Evolutionary conservation across 2,329 filamentous ascomycete species (phyloP), one percentile per base, ranked within the genome.

Genomic region (Orbilia ellipsospora): DNA sequence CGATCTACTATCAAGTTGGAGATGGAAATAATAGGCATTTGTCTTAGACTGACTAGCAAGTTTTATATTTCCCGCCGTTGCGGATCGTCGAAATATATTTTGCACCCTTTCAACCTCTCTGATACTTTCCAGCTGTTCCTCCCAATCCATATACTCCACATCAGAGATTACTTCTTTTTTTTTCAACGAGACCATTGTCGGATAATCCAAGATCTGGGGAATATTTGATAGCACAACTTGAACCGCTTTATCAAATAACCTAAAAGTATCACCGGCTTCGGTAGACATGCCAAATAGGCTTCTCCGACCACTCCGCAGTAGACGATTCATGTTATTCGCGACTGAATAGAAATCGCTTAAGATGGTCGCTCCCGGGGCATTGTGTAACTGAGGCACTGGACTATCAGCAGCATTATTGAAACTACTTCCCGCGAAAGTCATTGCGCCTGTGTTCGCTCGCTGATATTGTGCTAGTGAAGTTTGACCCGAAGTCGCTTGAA

Each of bases 91-190:
- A 18, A 48, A 6, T 1, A 7, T 1, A 3, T 13, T 48, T n/a
- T 48, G 13, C 16, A 13, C 44, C 15, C 16, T 13, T 18, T 48
- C 44, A n/a, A 48, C 16, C 1, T 48, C 15, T 48, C 13, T 48
- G 16, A 13, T n/a, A 1, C 1, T n/a, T 4, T 15, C 44, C 5
- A n/a, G 16, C 5, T 6, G 44, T 18, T 48, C 44, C 16, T 4
- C 44, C 44, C 44, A 48, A n/a, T 48, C 44, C 44, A 15, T n/a
- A 48, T 48, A 48, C 16, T 48, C 44, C 44, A 48, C 44, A 48
- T 48, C 44, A n/a, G 44, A n/a, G 16, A 48, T 48, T 13, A n/a
- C 16, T 48, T 48, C 44, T 7, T 48, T 48, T 18, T 48, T 48
- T 13, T 48, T 48, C 6, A 48, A 48, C 4, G 10, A 48, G 16